Base-by-base conservation (phyloP, 2,329 filamentous ascomycete genomes). In the Fusarium caatingaense region DNA sequence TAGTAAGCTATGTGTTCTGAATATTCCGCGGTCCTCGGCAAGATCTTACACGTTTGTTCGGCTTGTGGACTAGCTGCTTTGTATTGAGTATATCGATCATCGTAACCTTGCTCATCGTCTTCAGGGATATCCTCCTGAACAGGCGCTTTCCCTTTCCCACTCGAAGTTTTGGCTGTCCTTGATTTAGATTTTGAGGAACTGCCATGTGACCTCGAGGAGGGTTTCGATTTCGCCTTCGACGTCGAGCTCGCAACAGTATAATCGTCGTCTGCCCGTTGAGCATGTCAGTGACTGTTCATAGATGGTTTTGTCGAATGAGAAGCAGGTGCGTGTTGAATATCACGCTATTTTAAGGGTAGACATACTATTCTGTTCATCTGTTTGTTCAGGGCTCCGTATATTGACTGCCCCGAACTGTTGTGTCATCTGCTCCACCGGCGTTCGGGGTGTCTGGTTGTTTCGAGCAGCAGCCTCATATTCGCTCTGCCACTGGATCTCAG, bases 401-500 rank as follows among this genome's bases (percentile, higher is more conserved):
- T 62, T 55, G 20, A 60, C 64, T 15, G 49, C 55, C 18, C 65
- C 60, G 20, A 78, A 58, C 45, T 64, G 56, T 28, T 75, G 70
- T 42, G 74, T 69, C 21, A 76, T 60, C 32, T 71, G 68, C 11
- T 76, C 72, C 50, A 73, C 56, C 23, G 58, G 54, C n/a, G 74
- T 74, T 47, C 75, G 75, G 46, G 76, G 74, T 16, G 69, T 72
- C 13, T 69, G 64, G 20, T 58, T 69, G 44, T 74, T 65, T 18
- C 59, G 42, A 18, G 47, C 40, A 41, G 48, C 40, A 41, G 48
- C 51, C 42, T 66, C 63, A 55, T 56, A 44, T 25, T 65, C 71
- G 28, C 62, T 62, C 30, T 75, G 53, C 75, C 76, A 79, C 18
- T 77, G 67, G 42, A 68, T 74, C 16, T 74, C 70, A 15, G 40